These are phyloP conservation scores for Penicillium sclerotigenum DNA, from an alignment of 2,329 filamentous ascomycete species.

Conservation along the genomic window DNA sequence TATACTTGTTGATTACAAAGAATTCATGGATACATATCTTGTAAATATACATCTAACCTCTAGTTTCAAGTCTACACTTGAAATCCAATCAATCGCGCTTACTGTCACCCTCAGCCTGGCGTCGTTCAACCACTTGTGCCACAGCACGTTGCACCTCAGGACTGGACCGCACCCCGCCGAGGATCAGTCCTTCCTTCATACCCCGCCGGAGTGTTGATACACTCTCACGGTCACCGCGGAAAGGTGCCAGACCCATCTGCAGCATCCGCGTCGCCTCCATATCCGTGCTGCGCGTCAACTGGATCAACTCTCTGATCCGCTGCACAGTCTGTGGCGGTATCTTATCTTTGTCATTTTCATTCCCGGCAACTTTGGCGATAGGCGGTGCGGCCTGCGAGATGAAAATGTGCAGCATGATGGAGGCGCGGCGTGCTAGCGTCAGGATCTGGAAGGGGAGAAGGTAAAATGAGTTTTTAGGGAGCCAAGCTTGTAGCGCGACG, in stretches of 20 bases:
- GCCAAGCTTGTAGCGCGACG: conserved; percentile 24
- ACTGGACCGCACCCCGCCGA: conserved; percentile 77
- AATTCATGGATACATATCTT: background rate
- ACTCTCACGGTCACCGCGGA: conserved; percentile 66
- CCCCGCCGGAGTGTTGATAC: conserved; percentile 64
- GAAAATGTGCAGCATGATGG: conserved; percentile 77
- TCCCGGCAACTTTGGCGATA: conserved; percentile 42
- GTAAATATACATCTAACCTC: background rate
- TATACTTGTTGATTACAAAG: background rate
- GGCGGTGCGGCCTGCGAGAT: conserved; percentile 76
- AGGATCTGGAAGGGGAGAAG: conserved; percentile 80
- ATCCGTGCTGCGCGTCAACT: conserved; percentile 59
- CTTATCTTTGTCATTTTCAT: conserved; percentile 27
- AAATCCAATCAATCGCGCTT: conserved; percentile 18
- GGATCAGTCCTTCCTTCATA: conserved; percentile 81
- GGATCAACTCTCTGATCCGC: conserved; percentile 66
- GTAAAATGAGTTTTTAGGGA: conserved; percentile 46
- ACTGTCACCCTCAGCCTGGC: conserved; percentile 41
- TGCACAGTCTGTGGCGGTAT: conserved; percentile 53
- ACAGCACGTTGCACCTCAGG: conserved; percentile 80
- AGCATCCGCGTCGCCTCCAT: conserved; percentile 68
- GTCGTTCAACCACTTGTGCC: conserved; percentile 61
- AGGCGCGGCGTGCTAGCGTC: conserved; percentile 68
- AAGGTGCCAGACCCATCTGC: conserved; percentile 77
- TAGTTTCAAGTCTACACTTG: background rate